Evolutionary conservation across 2,329 filamentous ascomycete genomes (phyloP).

Genomic region (Beauveria caledonica): DNA sequence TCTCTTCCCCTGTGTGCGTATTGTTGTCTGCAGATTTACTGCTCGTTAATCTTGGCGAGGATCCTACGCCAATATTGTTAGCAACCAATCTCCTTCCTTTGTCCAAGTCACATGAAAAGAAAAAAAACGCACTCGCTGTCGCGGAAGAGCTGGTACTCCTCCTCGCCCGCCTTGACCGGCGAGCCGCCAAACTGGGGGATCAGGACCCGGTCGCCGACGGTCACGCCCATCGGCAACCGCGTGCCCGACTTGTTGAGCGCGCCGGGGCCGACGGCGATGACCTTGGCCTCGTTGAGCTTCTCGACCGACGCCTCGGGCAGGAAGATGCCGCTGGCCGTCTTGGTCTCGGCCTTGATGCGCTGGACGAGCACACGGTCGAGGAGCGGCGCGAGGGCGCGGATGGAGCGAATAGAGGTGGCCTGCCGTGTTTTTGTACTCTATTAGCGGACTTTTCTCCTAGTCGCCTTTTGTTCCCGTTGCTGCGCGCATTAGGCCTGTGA

Average conservation of each 20-base stretch:
- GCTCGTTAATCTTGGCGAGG: constrained; percentile 98
- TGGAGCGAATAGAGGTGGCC: constrained; percentile 78
- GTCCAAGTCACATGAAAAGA: not conserved
- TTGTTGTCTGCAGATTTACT: constrained; percentile 19
- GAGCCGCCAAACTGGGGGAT: constrained; percentile 96
- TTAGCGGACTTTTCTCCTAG: not conserved
- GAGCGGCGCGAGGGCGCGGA: constrained; percentile 90
- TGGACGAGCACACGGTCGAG: constrained; percentile 98
- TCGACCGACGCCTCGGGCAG: constrained; percentile 94
- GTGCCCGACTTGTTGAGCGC: constrained; percentile 81
- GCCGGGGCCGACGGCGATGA: constrained; percentile 89
- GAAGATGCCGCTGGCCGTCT: constrained; percentile 95
- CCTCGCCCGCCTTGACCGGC: constrained; percentile 93
- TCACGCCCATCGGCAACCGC: constrained; percentile 75
- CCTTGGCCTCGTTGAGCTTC: constrained; percentile 96
- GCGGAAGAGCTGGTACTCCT: constrained; percentile 92
- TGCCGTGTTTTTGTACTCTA: constrained; percentile 20
- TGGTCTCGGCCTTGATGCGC: constrained; percentile 93
- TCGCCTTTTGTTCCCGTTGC: not conserved
- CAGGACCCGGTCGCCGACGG: constrained; percentile 81
- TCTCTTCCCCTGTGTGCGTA: not conserved
- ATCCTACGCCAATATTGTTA: constrained; percentile 50
- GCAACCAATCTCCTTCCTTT: not conserved
- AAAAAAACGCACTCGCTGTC: constrained; percentile 77
- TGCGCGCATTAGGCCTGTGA: not conserved